These are phyloP conservation scores for Kockovaella imperatae DNA, from an alignment of 768 basidiomycete genomes.

Conservation along the genomic window DNA sequence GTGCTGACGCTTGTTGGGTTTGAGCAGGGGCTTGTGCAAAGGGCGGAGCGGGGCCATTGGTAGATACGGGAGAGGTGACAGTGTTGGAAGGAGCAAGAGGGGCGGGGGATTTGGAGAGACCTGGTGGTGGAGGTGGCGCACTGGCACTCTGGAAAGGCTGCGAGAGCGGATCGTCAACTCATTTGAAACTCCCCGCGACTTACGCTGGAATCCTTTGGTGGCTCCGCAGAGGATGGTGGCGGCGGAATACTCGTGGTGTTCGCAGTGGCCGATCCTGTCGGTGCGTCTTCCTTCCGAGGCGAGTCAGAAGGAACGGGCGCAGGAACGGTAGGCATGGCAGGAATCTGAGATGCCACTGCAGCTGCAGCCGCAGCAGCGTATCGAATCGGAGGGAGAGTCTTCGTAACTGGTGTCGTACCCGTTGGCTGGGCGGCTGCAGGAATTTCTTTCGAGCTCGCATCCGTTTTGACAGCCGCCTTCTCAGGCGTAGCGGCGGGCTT, in stretches of 20 bases:
- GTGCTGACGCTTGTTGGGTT: conserved; percentile 4
- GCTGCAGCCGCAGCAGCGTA: conserved; percentile 88
- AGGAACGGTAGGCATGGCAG: conserved; percentile 11
- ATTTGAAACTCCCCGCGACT: no score
- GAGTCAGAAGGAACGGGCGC: conserved; percentile 3
- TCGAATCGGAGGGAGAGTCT: conserved; percentile 63
- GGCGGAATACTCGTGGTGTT: not conserved
- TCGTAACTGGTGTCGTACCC: conserved; percentile 19
- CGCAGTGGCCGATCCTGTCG: conserved; percentile 7
- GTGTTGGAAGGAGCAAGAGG: not conserved
- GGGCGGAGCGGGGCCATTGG: conserved; percentile 2
- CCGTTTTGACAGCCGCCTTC: conserved; percentile 40
- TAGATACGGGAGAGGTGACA: conserved; percentile 5
- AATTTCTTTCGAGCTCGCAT: conserved; percentile 49
- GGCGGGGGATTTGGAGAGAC: conserved; percentile 9
- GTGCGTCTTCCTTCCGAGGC: no score
- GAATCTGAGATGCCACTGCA: conserved; percentile 45
- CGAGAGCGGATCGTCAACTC: not conserved
- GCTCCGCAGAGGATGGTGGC: not conserved
- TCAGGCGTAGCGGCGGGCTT: conserved; percentile 55
- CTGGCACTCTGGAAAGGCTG: not conserved
- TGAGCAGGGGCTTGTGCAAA: not conserved
- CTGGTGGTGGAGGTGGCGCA: conserved; percentile 14
- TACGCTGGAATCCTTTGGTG: not conserved
- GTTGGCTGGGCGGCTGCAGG: no score